Percentiles rank a stretch among this genome's conserved stretches.
phyloP scores from a whole-genome alignment of 306 rosid genomes.

The Fagus sylvatica region DNA sequence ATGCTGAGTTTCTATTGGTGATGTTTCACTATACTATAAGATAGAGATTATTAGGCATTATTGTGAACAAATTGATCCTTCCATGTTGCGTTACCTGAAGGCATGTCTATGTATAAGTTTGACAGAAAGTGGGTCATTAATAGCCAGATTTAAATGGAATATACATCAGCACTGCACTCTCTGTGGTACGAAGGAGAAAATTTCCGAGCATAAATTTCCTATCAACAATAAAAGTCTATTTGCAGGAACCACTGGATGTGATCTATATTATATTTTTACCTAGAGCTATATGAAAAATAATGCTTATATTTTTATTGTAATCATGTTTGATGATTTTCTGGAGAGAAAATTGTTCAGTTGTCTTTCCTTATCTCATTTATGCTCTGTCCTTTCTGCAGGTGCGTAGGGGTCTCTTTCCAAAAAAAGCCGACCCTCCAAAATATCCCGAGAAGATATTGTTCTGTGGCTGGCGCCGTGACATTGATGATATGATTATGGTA shows the following conservation, averaged over 20 bases:
- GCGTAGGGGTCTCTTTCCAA: conserved; percentile 48
- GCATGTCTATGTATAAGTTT: background rate
- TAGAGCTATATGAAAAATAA: background rate
- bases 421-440: conserved; percentile 74
- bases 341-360: background rate
- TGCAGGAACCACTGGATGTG: background rate
- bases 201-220: background rate
- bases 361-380: conserved; percentile 18
- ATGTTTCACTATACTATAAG: background rate
- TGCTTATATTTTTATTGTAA: background rate
- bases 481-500: conserved; percentile 98
- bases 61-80: background rate
- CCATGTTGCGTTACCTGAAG: background rate
- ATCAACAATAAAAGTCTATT: background rate
- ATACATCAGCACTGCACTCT: background rate
- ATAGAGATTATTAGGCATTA: background rate
- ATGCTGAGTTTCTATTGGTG: too few species aligned
- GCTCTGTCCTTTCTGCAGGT: conserved; percentile 52
- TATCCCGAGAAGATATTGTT: conserved; percentile 88
- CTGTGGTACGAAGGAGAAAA: background rate
- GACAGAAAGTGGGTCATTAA: background rate
- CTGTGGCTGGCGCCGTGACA: conserved; percentile 99
- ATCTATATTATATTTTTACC: background rate
- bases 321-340: background rate
- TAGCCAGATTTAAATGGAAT: background rate